Conservation (phyloP, 2,329 filamentous ascomycete species). For the Penicillium olsonii region DNA sequence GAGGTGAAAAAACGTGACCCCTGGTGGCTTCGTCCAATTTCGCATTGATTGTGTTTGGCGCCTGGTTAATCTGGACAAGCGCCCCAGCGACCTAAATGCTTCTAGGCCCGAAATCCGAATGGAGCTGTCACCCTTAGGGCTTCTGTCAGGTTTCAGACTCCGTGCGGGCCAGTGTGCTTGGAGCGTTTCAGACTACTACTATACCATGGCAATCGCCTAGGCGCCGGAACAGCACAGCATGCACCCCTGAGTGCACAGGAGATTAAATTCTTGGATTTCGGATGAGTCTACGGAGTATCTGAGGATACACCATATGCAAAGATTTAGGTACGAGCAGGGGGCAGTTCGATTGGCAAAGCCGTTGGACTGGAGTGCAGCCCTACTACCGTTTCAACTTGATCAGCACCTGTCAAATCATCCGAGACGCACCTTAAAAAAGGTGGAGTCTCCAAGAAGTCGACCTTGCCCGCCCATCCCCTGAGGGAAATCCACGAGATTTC, state of each 20-base stretch:
- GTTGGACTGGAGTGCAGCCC: not conserved
- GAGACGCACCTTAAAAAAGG: not conserved
- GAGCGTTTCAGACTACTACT: conserved; percentile 24
- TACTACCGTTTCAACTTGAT: not conserved
- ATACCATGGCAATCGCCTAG: too few species aligned
- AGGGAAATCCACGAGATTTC: conserved; percentile 6
- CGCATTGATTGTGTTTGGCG: not conserved
- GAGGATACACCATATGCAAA: not conserved
- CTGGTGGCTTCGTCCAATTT: not conserved
- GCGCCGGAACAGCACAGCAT: conserved; percentile 11
- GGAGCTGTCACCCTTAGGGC: not conserved
- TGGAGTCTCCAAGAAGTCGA: not conserved
- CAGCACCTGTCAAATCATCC: not conserved
- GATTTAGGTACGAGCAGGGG: not conserved
- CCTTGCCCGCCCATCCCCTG: not conserved
- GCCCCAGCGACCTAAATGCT: not conserved
- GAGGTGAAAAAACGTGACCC: not conserved
- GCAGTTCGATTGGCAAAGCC: not conserved
- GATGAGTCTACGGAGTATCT: too few species aligned
- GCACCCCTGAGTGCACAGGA: not conserved
- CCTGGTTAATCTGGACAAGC: not conserved
- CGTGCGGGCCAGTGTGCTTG: conserved; percentile 12
- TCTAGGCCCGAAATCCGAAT: not conserved
- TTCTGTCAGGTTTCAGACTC: conserved; percentile 1
- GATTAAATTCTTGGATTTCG: not conserved